Evolutionary conservation across 2,329 filamentous ascomycete genomes (phyloP), one percentile per base, ranked within the genome.

Genomic region (Aspergillus awamori): DNA sequence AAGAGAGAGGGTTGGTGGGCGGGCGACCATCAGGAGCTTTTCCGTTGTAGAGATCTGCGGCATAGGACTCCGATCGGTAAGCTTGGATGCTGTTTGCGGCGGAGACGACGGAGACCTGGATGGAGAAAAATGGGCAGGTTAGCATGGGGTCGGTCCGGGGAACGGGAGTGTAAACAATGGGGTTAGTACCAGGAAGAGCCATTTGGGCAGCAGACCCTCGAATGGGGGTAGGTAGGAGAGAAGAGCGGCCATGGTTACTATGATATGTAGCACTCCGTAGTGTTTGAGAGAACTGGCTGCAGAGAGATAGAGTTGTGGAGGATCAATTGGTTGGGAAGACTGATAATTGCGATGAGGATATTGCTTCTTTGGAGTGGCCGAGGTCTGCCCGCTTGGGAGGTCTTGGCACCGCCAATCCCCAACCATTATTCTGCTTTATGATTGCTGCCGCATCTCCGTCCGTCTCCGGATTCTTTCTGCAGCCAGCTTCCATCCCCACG

Each of bases 71-170:
- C 17, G 92, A 96, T 38, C 81, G 72, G 79, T 96, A 96, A 73
- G 91, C 87, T 82, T 97, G 93, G 51, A 96, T 75, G 38, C 88
- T 90, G 82, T 99, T 99, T 71, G 87, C 89, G 61, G 95, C 83
- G 30, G 94, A 92, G 60, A 96, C 85, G 59, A 93, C 73, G 59
- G 92, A 92, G 73, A 96, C 85, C 94, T 97, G 38, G 13, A 13
- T n/a, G 17, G 20, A 41, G 22, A 8, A 15, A 15, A 36, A 11
- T 36, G 33, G 33, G 8, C 26, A 4, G n/a, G 15, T 30, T 28
- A 30, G 13, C 45, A 26, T 24, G 15, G 13, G 26, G 33, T 30
- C 45, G 26, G 33, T 30, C 45, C 22, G 45, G 26, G 24, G 47
- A 28, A 17, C 17, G 24, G 24, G 3, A 22, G 17, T 6, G 26